phyloP scores from a whole-genome alignment of 2,329 filamentous ascomycete genomes.

The Botrytis fabae region DNA sequence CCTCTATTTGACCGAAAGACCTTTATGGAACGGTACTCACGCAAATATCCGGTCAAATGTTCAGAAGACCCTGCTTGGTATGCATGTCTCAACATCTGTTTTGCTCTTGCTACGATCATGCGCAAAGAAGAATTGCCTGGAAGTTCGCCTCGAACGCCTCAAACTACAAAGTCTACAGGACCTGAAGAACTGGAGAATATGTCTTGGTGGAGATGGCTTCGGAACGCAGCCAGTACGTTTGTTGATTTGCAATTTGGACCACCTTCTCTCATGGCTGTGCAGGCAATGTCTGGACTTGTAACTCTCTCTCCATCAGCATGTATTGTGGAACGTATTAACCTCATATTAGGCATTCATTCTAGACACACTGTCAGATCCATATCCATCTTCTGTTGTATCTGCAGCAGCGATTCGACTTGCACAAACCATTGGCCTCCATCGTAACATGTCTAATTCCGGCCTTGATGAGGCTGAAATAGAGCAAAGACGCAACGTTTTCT shows the following conservation, averaged over 20 bases:
- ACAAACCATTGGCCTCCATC: slow-evolving; percentile 34
- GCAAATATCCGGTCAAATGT: slow-evolving; percentile 31
- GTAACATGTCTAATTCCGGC: slow-evolving; percentile 27
- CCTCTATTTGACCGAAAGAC: slow-evolving; percentile 29
- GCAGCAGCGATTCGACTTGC: slow-evolving; percentile 28
- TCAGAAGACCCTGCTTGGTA: slow-evolving; percentile 33
- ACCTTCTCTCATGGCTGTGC: slow-evolving; percentile 32
- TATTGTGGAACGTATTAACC: neutral
- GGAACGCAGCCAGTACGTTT: slow-evolving; percentile 33
- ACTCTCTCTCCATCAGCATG: slow-evolving; percentile 7
- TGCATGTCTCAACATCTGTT: slow-evolving; percentile 34
- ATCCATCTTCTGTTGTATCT: slow-evolving; percentile 30
- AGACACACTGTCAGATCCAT: slow-evolving; percentile 28
- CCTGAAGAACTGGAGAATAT: neutral
- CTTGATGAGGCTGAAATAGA: slow-evolving; percentile 28
- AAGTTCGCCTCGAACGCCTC: slow-evolving; percentile 8
- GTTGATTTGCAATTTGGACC: slow-evolving; percentile 30
- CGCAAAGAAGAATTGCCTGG: slow-evolving; percentile 26
- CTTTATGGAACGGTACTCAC: slow-evolving; percentile 29
- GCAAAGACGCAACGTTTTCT: slow-evolving; percentile 35
- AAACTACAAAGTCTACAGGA: neutral
- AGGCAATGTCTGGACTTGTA: slow-evolving; percentile 30
- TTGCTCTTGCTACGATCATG: slow-evolving; percentile 25
- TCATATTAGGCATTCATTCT: slow-evolving; percentile 23
- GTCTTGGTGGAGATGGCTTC: slow-evolving; percentile 12